Percentiles rank a stretch among this genome's conserved stretches.
phyloP scores from a whole-genome alignment of 2,329 filamentous ascomycete species.

The Fusarium verrucosum region DNA sequence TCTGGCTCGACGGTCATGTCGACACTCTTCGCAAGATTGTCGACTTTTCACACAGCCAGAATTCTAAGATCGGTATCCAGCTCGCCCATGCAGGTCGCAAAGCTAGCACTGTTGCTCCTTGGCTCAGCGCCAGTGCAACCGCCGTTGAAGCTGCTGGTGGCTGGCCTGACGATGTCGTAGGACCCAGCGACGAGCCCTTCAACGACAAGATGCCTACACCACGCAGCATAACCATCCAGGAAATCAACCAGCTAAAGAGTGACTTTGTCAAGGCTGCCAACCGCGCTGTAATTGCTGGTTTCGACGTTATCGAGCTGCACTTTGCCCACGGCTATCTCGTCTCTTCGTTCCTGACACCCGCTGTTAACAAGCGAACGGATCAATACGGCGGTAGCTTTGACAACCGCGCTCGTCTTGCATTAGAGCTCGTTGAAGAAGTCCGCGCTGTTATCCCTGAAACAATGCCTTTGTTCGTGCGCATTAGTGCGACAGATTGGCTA shows the following conservation, averaged over 20 bases:
- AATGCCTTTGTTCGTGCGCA: slow-evolving; percentile 77
- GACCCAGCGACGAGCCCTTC: slow-evolving; percentile 61
- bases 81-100: slow-evolving; percentile 75
- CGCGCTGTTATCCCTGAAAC: slow-evolving; percentile 69
- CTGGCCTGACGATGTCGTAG: slow-evolving; percentile 63
- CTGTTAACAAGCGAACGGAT: slow-evolving; percentile 74
- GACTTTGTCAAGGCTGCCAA: slow-evolving; percentile 65
- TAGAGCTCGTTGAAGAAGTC: slow-evolving; percentile 72
- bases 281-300: slow-evolving; percentile 70
- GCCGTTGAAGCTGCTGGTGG: slow-evolving; percentile 61
- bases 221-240: slow-evolving; percentile 69
- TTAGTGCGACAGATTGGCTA: slow-evolving; percentile 81
- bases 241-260: slow-evolving; percentile 71
- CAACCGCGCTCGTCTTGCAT: slow-evolving; percentile 73
- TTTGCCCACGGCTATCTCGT: slow-evolving; percentile 82
- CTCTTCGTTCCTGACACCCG: slow-evolving; percentile 73
- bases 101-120: slow-evolving; percentile 62
- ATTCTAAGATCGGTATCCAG: slow-evolving; percentile 73
- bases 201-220: slow-evolving; percentile 67
- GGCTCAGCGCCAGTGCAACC: slow-evolving; percentile 56
- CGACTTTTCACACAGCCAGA: slow-evolving; percentile 74
- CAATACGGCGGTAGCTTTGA: slow-evolving; percentile 74
- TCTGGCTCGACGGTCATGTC: slow-evolving; percentile 79
- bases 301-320: slow-evolving; percentile 78
- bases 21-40: slow-evolving; percentile 65